A percentile compares a stretch with the other conserved stretches of the same genome.
Evolutionary conservation across 1,284 basidiomycete genomes (phyloP).

Genomic region (Termitomyces sp.): DNA sequence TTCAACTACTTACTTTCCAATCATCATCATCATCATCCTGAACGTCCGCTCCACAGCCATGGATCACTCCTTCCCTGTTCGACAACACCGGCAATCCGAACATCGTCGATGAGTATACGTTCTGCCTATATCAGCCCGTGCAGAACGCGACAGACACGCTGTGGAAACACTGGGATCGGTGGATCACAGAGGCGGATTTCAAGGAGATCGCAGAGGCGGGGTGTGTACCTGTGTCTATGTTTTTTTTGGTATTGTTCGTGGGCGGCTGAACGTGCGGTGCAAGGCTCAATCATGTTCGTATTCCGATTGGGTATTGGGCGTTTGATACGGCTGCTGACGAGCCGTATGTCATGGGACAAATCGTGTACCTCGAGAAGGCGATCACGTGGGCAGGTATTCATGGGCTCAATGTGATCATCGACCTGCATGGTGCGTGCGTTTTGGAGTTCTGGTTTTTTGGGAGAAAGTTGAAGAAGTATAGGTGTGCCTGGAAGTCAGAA

Average conservation of each 20-base stretch:
- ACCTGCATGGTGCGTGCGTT: constrained; percentile 59
- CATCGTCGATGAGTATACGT: constrained; percentile 86
- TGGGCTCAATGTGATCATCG: constrained; percentile 77
- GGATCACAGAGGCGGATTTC: constrained; percentile 78
- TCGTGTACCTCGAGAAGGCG: constrained; percentile 65
- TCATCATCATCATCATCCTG: too few relatives aligned
- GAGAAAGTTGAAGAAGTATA: constrained; percentile 10
- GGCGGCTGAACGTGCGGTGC: neutral
- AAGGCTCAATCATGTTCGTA: constrained; percentile 78
- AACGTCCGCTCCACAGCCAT: constrained; percentile 41
- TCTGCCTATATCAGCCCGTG: constrained; percentile 54
- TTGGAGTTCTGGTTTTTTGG: neutral
- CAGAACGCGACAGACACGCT: constrained; percentile 44
- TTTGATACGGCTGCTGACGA: constrained; percentile 77
- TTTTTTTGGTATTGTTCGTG: constrained; percentile 15
- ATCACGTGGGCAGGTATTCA: constrained; percentile 76
- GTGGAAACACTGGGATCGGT: constrained; percentile 73
- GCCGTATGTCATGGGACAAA: constrained; percentile 82
- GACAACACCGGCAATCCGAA: constrained; percentile 64
- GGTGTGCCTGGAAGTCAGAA: constrained; percentile 77
- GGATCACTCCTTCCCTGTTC: constrained; percentile 84
- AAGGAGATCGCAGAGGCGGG: constrained; percentile 67
- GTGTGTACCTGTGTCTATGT: constrained; percentile 26
- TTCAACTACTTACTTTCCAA: too few relatives aligned
- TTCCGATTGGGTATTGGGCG: constrained; percentile 93